Conservation (phyloP, 2,329 filamentous ascomycete species). For the Phyllosticta ampelicida region DNA sequence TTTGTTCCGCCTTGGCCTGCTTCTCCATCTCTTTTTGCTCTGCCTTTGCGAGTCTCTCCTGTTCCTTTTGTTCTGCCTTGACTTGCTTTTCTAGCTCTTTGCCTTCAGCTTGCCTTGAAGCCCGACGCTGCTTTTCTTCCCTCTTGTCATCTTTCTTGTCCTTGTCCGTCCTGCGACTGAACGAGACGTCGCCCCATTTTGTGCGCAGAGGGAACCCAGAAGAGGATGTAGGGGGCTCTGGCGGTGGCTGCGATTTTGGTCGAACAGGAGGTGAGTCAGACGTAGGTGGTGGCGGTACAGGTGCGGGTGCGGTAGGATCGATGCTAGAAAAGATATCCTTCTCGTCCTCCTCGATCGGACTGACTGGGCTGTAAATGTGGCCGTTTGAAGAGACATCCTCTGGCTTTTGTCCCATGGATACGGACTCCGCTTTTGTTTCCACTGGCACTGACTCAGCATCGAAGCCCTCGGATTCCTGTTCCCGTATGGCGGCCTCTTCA, state of each 20-base stretch:
- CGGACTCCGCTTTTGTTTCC: conserved; percentile 42
- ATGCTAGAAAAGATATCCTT: conserved; percentile 46
- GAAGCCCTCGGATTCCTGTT: conserved; percentile 71
- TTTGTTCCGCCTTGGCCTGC: conserved; percentile 34
- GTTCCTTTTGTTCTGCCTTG: conserved; percentile 46
- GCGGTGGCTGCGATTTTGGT: conserved; percentile 19
- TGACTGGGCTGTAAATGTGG: conserved; percentile 26
- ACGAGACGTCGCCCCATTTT: conserved; percentile 5
- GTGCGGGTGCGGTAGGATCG: conserved; percentile 57
- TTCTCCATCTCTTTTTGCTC: conserved; percentile 46
- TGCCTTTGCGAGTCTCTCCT: conserved; percentile 41
- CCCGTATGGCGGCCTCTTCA: conserved; percentile 55
- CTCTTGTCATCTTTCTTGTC: neutral
- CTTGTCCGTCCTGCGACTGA: conserved; percentile 3
- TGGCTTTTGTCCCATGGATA: conserved; percentile 17
- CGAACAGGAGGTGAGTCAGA: conserved; percentile 3
- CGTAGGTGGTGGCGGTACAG: conserved; percentile 18
- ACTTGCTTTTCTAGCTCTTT: conserved; percentile 47
- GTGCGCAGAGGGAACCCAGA: neutral
- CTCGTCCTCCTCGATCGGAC: conserved; percentile 31
- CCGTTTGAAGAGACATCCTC: conserved; percentile 17
- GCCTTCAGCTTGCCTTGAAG: conserved; percentile 25
- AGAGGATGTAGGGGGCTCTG: conserved; percentile 22
- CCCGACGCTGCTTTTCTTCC: conserved; percentile 16
- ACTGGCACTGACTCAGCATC: conserved; percentile 45